Evolutionary conservation across 2,329 filamentous ascomycete genomes (phyloP).

Genomic region (Fusarium vanettenii): DNA sequence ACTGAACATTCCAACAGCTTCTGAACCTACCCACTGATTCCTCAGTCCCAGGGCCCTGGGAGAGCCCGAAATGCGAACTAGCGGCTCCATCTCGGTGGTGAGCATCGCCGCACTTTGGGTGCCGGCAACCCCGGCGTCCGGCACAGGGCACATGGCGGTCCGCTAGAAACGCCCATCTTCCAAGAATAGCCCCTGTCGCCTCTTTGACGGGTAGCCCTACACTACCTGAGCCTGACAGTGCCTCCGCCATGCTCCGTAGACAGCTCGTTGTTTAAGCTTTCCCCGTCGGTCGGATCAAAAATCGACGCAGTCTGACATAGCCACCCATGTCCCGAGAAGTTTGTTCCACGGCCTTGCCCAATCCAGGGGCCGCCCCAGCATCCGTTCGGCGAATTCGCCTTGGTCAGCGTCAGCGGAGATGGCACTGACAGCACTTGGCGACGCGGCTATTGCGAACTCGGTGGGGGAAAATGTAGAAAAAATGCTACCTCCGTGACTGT

Average conservation of each 20-base stretch:
- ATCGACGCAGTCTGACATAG: constrained; percentile 36
- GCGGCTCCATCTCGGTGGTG: constrained; percentile 26
- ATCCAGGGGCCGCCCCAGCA: not conserved
- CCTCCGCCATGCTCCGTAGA: constrained; percentile 17
- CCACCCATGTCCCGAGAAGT: constrained; percentile 23
- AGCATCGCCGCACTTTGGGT: constrained; percentile 25
- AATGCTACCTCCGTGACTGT: constrained; percentile 23
- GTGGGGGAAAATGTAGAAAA: constrained; percentile 14
- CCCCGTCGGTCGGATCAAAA: constrained; percentile 31
- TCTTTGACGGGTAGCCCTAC: constrained; percentile 15
- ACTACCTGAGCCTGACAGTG: constrained; percentile 15
- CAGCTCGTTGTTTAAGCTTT: constrained; percentile 34
- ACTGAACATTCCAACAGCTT: constrained; percentile 19
- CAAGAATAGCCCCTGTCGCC: constrained; percentile 42
- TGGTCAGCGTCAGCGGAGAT: constrained; percentile 6
- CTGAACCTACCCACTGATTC: constrained; percentile 14
- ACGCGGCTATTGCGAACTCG: constrained; percentile 14
- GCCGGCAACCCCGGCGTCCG: constrained; percentile 41
- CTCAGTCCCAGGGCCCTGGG: constrained; percentile 23
- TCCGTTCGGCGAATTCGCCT: constrained; percentile 6
- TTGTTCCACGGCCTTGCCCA: constrained; percentile 8
- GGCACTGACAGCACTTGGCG: not conserved
- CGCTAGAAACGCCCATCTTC: constrained; percentile 35
- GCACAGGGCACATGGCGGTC: constrained; percentile 29
- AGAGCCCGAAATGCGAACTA: constrained; percentile 16